These are phyloP conservation scores for Simplicillium sp. DNA, from an alignment of 2,329 filamentous ascomycete species.

Conservation along the genomic window DNA sequence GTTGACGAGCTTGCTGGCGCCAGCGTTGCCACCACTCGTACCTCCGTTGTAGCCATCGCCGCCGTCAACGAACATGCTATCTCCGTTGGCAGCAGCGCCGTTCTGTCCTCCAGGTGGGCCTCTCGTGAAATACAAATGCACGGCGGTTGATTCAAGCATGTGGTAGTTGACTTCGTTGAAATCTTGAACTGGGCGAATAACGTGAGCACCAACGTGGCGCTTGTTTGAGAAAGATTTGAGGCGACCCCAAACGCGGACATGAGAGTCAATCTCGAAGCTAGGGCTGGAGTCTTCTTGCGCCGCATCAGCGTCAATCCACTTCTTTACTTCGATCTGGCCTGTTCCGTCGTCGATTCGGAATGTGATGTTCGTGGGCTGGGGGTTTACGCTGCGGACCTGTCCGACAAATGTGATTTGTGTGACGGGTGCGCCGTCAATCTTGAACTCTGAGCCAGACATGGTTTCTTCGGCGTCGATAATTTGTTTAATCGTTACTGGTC, in stretches of 20 bases:
- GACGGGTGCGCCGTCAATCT: conserved; percentile 67
- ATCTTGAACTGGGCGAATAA: conserved; percentile 70
- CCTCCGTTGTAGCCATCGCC: conserved; percentile 26
- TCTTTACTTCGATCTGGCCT: conserved; percentile 81
- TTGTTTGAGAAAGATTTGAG: conserved; percentile 80
- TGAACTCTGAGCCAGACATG: conserved; percentile 65
- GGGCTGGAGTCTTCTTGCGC: conserved; percentile 29
- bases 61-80: conserved; percentile 20
- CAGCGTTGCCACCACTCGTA: conserved; percentile 13
- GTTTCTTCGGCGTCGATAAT: conserved; percentile 73
- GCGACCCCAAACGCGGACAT: conserved; percentile 78
- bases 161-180: conserved; percentile 93
- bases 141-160: conserved; percentile 78
- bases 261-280: conserved; percentile 61
- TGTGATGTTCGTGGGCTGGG: conserved; percentile 84
- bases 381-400: conserved; percentile 77
- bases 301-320: conserved; percentile 65
- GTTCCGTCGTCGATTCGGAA: conserved; percentile 95
- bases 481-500: conserved; percentile 94
- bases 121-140: conserved; percentile 75
- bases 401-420: conserved; percentile 74
- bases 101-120: conserved; percentile 45
- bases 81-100: conserved; percentile 28
- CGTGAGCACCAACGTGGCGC: conserved; percentile 69
- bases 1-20: conserved; percentile 26